A percentile compares a stretch with the other conserved stretches of the same genome.
Conservation (phyloP, 345 rosid species). For the Eucalyptus leucophloia region DNA sequence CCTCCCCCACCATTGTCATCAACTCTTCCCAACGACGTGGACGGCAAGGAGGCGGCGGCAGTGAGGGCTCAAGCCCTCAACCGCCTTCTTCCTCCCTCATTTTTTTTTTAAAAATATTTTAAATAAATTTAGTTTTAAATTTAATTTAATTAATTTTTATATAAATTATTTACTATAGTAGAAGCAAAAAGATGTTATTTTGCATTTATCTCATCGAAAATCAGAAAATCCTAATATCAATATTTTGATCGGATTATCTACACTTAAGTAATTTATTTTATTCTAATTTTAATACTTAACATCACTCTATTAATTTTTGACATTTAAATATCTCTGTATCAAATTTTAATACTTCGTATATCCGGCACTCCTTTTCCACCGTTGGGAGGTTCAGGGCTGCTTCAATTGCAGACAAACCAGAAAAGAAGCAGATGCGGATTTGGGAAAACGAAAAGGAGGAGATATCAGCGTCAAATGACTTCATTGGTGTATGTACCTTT, state of each 20-base stretch:
- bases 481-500: background rate
- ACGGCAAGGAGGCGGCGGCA: rapidly evolving
- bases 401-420: background rate
- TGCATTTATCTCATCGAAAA: rapidly evolving
- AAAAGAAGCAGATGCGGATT: too few relatives aligned
- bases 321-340: rapidly evolving
- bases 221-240: rapidly evolving
- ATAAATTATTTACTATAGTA: too few relatives aligned
- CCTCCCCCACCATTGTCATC: rapidly evolving
- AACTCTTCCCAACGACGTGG: rapidly evolving
- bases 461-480: background rate
- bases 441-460: background rate
- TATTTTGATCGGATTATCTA: rapidly evolving
- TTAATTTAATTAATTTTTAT: too few relatives aligned
- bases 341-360: too few relatives aligned
- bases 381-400: slow-evolving; percentile 77
- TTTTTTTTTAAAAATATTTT: too few relatives aligned
- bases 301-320: rapidly evolving
- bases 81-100: too few relatives aligned
- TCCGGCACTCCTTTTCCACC: slow-evolving; percentile 13
- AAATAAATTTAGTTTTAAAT: too few relatives aligned
- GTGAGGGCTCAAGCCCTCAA: rapidly evolving
- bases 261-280: rapidly evolving
- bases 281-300: rapidly evolving
- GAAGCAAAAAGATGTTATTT: rapidly evolving